A percentile compares a stretch with the other conserved stretches of the same genome.
Conservation (phyloP, 192 early-diverging fungal genomes). For the Lunasporangiospora selenospora region DNA sequence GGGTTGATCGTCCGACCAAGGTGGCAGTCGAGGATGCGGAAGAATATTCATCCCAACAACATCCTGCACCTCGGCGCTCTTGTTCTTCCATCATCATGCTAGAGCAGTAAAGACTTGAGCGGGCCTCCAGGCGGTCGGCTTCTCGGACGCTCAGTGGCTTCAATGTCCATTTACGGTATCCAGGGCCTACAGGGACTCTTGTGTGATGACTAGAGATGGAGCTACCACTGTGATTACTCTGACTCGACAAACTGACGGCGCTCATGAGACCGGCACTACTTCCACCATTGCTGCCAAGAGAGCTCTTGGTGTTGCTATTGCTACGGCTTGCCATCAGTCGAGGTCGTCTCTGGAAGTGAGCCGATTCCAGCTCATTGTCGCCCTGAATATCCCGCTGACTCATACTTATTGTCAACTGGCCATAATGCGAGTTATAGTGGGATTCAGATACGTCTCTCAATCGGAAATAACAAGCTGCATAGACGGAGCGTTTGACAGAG, state of each 20-base stretch:
- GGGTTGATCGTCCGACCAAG: slow-evolving; percentile 12
- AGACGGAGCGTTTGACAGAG: slow-evolving; percentile 68
- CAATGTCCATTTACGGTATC: slow-evolving; percentile 43
- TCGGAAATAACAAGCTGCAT: slow-evolving; percentile 68
- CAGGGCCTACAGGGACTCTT: slow-evolving; percentile 33
- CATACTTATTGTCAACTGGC: slow-evolving; percentile 26
- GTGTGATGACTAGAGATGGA: slow-evolving; percentile 3
- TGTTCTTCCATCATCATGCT: slow-evolving; percentile 43
- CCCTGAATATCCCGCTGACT: slow-evolving; percentile 16
- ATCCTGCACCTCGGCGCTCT: slow-evolving; percentile 30
- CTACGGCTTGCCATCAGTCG: background rate
- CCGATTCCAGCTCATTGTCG: background rate
- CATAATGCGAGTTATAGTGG: slow-evolving; percentile 29
- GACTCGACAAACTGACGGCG: no score
- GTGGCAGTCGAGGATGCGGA: no score
- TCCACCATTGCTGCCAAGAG: background rate
- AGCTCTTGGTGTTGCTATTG: background rate
- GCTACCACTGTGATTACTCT: background rate
- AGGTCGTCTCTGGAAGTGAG: background rate
- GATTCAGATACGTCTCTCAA: slow-evolving; percentile 59
- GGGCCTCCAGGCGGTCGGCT: slow-evolving; percentile 35
- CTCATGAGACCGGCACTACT: slow-evolving; percentile 6
- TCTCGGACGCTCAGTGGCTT: slow-evolving; percentile 42
- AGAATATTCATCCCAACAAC: slow-evolving; percentile 36
- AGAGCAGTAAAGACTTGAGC: slow-evolving; percentile 28